Evolutionary conservation across 148 eudicot species (phyloP), one percentile per base, ranked within the genome.

Genomic region (Silene conica): DNA sequence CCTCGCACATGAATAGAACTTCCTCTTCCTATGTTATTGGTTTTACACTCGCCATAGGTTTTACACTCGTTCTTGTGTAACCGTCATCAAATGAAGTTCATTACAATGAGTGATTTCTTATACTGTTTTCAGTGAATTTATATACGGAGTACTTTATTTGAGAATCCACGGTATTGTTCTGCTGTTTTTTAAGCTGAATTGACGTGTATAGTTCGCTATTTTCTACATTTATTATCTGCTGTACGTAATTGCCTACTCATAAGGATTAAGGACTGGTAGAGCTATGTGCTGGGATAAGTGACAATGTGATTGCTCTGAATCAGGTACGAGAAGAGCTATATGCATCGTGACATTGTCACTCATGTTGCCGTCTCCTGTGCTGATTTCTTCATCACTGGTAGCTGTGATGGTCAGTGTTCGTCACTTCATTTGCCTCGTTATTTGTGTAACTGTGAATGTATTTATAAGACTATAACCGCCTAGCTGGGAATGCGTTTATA

Each of bases 311-410:
- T 73, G 79, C 15, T 20, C 23, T 20, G 41, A 61, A 50, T 56
- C 81, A 95, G 99, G 97, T 95, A 95, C 71, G 99, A 95, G 85
- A 95, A 95, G 80, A 95, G 97, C 79, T 95, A 89, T 74, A 95
- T 95, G 99, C 99, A 95, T 74, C 92, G 97, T 55, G 97, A 95
- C 85, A 92, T 95, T 77, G 93, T 95, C 34, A 95, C 97, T 4
- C 99, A 95, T 83, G 97, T 95, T 74, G 99, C 96, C 14, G 92
- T 92, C 9, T 95, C 99, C 0, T 70, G 82, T 23, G 97, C 97
- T 45, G 99, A 95, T 63, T 95, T 90, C 87, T 90, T 95, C 80
- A 90, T 95, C 12, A 90, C 97, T 55, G 99, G 97, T 50, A 95
- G 99, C 80, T 82, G 82, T 54, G 99, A 95, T 76, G 99, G 99